Evolutionary conservation across 345 rosid species (phyloP).

Genomic region (Arabidopsis suecica): DNA sequence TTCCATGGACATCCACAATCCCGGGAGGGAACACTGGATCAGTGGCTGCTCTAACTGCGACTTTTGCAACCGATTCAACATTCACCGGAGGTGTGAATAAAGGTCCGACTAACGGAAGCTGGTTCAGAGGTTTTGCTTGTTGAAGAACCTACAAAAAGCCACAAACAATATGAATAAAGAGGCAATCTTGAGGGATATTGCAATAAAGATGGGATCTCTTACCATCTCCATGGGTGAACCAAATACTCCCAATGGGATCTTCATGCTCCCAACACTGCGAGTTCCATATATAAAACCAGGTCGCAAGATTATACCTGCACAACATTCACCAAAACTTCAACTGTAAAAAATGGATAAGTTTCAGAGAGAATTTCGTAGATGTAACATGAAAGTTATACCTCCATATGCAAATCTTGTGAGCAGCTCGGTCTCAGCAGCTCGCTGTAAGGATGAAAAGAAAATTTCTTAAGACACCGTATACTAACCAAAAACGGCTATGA

Average conservation of each 20-base stretch:
- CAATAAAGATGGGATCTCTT: slow-evolving; percentile 19
- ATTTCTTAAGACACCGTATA: neutral
- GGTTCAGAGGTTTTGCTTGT: slow-evolving; percentile 65
- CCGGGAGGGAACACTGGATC: slow-evolving; percentile 79
- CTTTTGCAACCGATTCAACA: slow-evolving; percentile 54
- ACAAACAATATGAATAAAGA: slow-evolving; percentile 6
- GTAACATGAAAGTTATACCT: slow-evolving; percentile 54
- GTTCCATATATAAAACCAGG: slow-evolving; percentile 98
- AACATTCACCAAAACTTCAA: slow-evolving; percentile 19
- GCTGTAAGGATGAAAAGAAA: slow-evolving; percentile 54
- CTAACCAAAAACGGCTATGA: neutral
- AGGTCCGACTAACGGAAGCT: slow-evolving; percentile 60
- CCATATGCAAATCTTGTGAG: slow-evolving; percentile 88
- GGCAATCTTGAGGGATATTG: neutral
- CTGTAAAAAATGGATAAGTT: neutral
- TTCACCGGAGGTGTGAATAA: slow-evolving; percentile 63
- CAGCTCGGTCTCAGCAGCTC: slow-evolving; percentile 94
- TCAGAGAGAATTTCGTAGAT: slow-evolving; percentile 5
- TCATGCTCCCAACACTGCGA: slow-evolving; percentile 78
- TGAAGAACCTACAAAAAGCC: slow-evolving; percentile 57
- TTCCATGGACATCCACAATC: slow-evolving; percentile 64
- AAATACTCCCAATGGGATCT: slow-evolving; percentile 78
- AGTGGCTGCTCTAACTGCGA: slow-evolving; percentile 56
- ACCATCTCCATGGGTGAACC: slow-evolving; percentile 97
- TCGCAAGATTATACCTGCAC: slow-evolving; percentile 82